Base-by-base conservation (phyloP, 306 rosid species). In the Trifolium dubium region DNA sequence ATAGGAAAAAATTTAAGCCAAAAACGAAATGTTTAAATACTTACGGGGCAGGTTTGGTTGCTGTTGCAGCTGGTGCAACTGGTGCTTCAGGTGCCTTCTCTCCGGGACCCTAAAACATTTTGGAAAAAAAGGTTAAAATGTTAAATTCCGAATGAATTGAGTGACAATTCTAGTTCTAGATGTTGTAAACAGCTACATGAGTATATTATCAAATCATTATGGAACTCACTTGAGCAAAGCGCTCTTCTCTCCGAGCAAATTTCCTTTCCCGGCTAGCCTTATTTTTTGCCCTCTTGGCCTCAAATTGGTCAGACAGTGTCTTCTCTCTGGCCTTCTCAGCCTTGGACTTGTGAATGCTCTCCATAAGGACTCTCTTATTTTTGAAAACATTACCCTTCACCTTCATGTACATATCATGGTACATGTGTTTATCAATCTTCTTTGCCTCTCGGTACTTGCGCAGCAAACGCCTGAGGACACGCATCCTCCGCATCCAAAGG, bases 381-480 rank as follows among this genome's bases (percentile, higher is more conserved):
- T 93, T 93, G 82, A 89, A 93, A 17, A 91, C 98, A 59, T 93
- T 93, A 83, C 98, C 98, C 90, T 93, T 93, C 0, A 93, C 98
- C 87, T 86, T 93, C 98, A 93, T 87, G 88, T 93, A 93, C 98
- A 91, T 93, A 77, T 91, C 97, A 81, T 93, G 98, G 82, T 91
- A 93, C 98, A 93, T 93, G 75, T 93, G 98, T 80, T 83, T 91
- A 77, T 93, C 97, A 62, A 93, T 93, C 84, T 93, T 93, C 84
- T 91, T 93, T 0, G 96, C 58, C 46, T 93, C 97, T 32, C 98
- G 69, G 68, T 93, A 93, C 89, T 93, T 93, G 81, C 98, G 97
- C 37, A 93, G 97, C 86, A 93, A 76, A 44, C 97, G 79, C 84
- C 97, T 89, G 46, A 93, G 92, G 11, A 93, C 98, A 18, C 97